phyloP scores from a whole-genome alignment of 208 protist genomes.

The Leishmania amazonensis region DNA sequence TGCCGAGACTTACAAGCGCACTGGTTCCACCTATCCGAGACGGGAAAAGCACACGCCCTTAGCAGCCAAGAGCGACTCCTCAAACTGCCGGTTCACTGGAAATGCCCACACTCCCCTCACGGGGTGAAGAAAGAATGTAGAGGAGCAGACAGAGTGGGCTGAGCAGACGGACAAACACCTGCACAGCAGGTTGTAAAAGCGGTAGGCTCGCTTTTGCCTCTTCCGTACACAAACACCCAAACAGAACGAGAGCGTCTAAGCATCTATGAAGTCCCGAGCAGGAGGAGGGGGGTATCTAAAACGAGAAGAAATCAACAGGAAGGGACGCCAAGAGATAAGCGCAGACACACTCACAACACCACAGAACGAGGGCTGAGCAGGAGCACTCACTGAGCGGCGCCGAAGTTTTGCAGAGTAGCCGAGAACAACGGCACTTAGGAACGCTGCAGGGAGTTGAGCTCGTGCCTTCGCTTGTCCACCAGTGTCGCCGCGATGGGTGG shows the following conservation, averaged over 20 bases:
- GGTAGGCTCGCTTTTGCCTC: too few species aligned
- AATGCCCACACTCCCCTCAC: neutral
- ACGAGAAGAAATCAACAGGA: neutral
- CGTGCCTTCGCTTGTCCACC: conserved; percentile 10
- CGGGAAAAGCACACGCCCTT: neutral
- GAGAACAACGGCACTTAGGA: neutral
- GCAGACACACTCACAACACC: neutral
- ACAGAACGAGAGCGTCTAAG: neutral
- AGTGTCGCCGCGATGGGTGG: neutral
- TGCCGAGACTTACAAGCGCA: neutral
- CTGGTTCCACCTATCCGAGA: neutral
- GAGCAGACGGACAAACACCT: neutral
- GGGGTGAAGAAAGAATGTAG: neutral
- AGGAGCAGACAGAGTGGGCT: neutral
- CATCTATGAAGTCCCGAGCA: neutral
- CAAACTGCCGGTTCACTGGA: neutral
- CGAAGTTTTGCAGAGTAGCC: neutral
- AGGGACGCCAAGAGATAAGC: neutral
- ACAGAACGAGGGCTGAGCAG: neutral
- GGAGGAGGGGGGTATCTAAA: neutral
- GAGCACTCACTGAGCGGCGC: neutral
- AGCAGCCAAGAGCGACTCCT: neutral
- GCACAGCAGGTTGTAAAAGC: neutral
- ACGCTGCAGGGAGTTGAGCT: conserved; percentile 15
- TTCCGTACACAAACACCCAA: neutral